phyloP scores from a whole-genome alignment of 164 flowering plant species.

The Nymphaea colorata region DNA sequence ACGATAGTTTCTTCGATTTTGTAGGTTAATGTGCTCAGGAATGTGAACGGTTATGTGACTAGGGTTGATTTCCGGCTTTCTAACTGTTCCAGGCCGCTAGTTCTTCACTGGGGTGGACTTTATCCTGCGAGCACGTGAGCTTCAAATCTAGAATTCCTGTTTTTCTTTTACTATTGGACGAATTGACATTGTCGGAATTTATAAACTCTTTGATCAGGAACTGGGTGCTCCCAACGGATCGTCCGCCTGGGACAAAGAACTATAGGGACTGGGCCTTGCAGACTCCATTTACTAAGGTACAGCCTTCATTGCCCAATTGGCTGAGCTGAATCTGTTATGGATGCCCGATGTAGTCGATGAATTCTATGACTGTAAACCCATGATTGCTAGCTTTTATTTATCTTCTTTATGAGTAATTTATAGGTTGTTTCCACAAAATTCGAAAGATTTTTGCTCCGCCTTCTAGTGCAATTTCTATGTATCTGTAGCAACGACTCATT shows the following conservation, averaged over 20 bases:
- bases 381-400: neutral
- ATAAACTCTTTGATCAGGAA: constrained; percentile 14
- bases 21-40: constrained; percentile 26
- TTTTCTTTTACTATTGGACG: neutral
- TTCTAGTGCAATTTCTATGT: neutral
- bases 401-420: neutral
- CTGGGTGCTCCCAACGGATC: constrained; percentile 24
- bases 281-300: constrained; percentile 31
- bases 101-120: constrained; percentile 36
- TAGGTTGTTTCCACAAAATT: neutral
- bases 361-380: neutral
- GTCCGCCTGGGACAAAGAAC: constrained; percentile 15
- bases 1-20: neutral
- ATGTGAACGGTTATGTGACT: constrained; percentile 14
- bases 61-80: constrained; percentile 25
- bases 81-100: constrained; percentile 21
- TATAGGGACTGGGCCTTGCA: constrained; percentile 27
- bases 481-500: neutral
- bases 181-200: neutral
- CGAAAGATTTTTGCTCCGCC: neutral
- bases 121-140: constrained; percentile 26
- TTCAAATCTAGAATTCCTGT: constrained; percentile 2
- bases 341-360: neutral
- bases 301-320: neutral
- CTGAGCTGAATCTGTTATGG: neutral